phyloP scores from a whole-genome alignment of 345 rosid species.

The Sisymbrium altissimum region DNA sequence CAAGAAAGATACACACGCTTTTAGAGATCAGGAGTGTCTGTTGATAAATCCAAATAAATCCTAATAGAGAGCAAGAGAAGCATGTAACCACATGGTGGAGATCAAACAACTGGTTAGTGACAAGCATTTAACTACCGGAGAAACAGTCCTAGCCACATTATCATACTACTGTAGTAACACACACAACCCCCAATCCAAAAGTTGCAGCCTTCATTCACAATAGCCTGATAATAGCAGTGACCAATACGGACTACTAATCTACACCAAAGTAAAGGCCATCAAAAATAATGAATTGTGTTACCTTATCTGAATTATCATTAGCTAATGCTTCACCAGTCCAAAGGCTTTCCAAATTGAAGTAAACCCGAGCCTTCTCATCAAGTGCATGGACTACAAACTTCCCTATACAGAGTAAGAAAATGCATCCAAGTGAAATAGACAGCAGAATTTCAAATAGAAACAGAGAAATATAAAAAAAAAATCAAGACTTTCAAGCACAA shows the following conservation, averaged over 20 bases:
- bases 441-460: not conserved
- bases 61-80: not conserved
- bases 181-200: not conserved
- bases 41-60: not conserved
- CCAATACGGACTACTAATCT: not conserved
- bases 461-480: not conserved
- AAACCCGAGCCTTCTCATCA: constrained; percentile 88
- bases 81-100: not conserved
- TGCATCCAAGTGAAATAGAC: not conserved
- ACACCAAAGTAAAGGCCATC: not conserved
- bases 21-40: not conserved
- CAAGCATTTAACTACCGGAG: not conserved
- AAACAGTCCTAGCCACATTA: not conserved
- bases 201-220: not conserved
- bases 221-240: not conserved
- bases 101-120: not conserved
- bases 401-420: constrained; percentile 34
- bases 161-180: not conserved
- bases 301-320: constrained; percentile 47
- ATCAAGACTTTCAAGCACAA: not conserved
- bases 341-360: constrained; percentile 72
- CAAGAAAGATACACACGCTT: not conserved
- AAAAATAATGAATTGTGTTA: constrained; percentile 11
- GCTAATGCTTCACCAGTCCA: constrained; percentile 41
- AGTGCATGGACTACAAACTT: constrained; percentile 85